Evolutionary conservation across 345 rosid species (phyloP).

Genomic region (Nasturtium officinale): DNA sequence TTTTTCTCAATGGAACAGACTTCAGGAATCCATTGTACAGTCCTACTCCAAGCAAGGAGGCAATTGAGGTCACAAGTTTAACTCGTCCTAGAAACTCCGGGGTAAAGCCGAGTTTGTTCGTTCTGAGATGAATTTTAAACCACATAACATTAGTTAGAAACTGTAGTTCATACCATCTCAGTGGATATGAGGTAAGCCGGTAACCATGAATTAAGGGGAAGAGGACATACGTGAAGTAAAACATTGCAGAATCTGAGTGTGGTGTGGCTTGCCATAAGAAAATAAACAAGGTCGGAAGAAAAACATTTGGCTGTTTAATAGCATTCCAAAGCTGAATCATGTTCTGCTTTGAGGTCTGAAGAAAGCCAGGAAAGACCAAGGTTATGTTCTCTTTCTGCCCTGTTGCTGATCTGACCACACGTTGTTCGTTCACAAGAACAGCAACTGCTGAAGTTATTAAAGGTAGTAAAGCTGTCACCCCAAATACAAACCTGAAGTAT

Average conservation of each 20-base stretch:
- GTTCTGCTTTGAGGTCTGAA: slow-evolving; percentile 69
- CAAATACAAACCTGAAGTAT: slow-evolving; percentile 86
- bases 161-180: slow-evolving; percentile 19
- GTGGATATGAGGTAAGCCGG: neutral
- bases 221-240: slow-evolving; percentile 83
- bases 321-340: slow-evolving; percentile 73
- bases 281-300: slow-evolving; percentile 81
- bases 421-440: slow-evolving; percentile 86
- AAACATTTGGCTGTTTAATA: slow-evolving; percentile 76
- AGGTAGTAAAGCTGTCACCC: slow-evolving; percentile 86
- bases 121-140: slow-evolving; percentile 50
- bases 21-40: slow-evolving; percentile 91
- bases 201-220: slow-evolving; percentile 4
- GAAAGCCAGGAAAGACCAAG: slow-evolving; percentile 51
- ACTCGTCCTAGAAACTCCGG: slow-evolving; percentile 96
- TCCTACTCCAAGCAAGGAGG: slow-evolving; percentile 90
- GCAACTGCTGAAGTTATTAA: slow-evolving; percentile 90
- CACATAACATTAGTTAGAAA: slow-evolving; percentile 20
- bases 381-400: slow-evolving; percentile 48
- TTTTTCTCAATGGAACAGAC: slow-evolving; percentile 73
- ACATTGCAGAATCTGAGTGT: slow-evolving; percentile 95
- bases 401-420: slow-evolving; percentile 49
- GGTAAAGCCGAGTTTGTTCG: slow-evolving; percentile 93
- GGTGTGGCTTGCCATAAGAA: slow-evolving; percentile 99
- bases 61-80: slow-evolving; percentile 84